phyloP scores from a whole-genome alignment of 768 basidiomycete species.

The Serendipita sp. region DNA sequence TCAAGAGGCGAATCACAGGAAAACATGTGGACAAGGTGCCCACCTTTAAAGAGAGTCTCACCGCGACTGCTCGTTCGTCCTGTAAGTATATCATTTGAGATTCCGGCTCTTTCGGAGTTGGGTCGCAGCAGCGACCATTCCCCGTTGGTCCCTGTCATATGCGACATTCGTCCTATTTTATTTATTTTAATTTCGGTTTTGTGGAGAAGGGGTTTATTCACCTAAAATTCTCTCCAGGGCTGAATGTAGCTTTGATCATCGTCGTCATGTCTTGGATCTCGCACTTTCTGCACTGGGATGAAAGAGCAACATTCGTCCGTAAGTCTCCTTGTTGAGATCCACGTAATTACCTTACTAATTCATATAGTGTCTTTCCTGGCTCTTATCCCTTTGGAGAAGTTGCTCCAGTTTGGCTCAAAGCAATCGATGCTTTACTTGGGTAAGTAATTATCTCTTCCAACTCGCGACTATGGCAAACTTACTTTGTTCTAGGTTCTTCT shows the following conservation, averaged over 20 bases:
- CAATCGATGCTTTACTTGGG: conserved; percentile 40
- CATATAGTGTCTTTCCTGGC: conserved; percentile 42
- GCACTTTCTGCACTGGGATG: not conserved
- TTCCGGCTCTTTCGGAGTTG: not conserved
- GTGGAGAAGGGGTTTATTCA: too few species aligned
- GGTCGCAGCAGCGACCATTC: not conserved
- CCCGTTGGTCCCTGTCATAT: not conserved
- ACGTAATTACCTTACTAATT: not conserved
- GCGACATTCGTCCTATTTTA: not conserved
- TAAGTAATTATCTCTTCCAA: conserved; percentile 9
- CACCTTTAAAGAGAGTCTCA: not conserved
- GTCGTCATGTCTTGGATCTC: conserved; percentile 1
- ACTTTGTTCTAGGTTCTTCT: conserved; percentile 13
- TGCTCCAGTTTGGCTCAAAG: conserved; percentile 51
- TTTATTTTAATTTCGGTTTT: not conserved
- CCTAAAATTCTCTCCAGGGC: not conserved
- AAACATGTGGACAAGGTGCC: not conserved
- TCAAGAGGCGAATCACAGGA: not conserved
- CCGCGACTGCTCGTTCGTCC: not conserved
- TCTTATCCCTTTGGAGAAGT: conserved; percentile 46
- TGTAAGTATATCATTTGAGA: not conserved
- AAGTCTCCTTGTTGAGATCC: not conserved
- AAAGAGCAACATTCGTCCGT: not conserved
- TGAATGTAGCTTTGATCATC: not conserved
- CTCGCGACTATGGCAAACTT: not conserved